phyloP scores from a whole-genome alignment of 768 basidiomycete genomes.

The Leucogyrophana mollusca region DNA sequence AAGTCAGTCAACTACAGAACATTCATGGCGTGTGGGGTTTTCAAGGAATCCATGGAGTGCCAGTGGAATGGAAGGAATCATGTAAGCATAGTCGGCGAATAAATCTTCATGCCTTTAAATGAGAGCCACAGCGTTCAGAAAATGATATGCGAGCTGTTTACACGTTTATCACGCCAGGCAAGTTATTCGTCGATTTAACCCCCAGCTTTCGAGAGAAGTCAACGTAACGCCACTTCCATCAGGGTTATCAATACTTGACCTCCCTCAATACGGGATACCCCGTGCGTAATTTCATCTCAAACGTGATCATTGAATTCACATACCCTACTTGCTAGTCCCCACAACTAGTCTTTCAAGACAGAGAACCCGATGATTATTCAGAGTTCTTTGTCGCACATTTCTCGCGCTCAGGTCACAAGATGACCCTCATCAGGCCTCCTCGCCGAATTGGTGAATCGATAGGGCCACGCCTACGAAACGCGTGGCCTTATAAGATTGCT shows the following conservation, averaged over 20 bases:
- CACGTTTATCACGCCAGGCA: constrained; percentile 58
- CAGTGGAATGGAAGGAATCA: constrained; percentile 48
- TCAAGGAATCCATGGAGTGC: constrained; percentile 67
- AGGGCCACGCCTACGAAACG: constrained; percentile 35
- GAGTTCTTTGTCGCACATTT: constrained; percentile 68
- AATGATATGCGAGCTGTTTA: constrained; percentile 61
- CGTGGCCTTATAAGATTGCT: constrained; percentile 42
- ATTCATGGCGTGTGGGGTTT: constrained; percentile 63
- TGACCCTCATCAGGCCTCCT: constrained; percentile 45
- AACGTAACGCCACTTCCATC: constrained; percentile 10
- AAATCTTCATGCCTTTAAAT: constrained; percentile 3
- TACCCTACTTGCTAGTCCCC: constrained; percentile 42
- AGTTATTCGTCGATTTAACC: constrained; percentile 15
- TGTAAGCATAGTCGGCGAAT: constrained; percentile 37
- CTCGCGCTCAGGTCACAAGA: constrained; percentile 56
- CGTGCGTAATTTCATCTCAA: constrained; percentile 34
- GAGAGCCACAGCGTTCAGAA: constrained; percentile 47
- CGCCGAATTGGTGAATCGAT: constrained; percentile 36
- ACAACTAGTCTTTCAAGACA: constrained; percentile 65
- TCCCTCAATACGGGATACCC: constrained; percentile 55
- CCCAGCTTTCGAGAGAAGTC: constrained; percentile 6
- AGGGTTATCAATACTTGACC: constrained; percentile 75
- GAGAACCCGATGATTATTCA: constrained; percentile 43
- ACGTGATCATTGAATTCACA: constrained; percentile 5
- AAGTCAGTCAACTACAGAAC: constrained; percentile 34